phyloP scores from a whole-genome alignment of 257 asterid species.

The Solanum corneliomulleri region DNA sequence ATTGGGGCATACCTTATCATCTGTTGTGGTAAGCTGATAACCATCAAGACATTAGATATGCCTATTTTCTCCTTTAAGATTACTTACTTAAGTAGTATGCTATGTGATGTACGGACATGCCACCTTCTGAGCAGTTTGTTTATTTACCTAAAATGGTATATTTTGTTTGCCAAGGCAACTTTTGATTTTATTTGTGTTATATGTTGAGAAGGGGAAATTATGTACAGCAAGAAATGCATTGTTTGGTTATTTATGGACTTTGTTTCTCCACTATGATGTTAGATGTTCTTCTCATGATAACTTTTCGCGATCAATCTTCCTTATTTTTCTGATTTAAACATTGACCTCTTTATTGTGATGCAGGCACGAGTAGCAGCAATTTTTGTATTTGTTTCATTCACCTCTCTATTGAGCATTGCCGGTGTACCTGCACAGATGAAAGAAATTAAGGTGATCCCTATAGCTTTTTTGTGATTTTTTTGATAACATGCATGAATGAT shows the following conservation, averaged over 20 bases:
- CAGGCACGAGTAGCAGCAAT: conserved; percentile 91
- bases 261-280: background rate
- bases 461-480: background rate
- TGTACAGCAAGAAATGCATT: background rate
- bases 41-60: background rate
- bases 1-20: conserved; percentile 92
- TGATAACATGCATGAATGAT: background rate
- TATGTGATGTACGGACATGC: background rate
- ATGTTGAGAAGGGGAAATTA: background rate
- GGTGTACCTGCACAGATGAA: conserved; percentile 86
- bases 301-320: background rate
- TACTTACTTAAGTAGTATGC: background rate
- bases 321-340: background rate
- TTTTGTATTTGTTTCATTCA: conserved; percentile 69
- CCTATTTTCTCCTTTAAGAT: background rate
- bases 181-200: background rate
- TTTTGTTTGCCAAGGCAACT: background rate
- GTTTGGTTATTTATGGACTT: background rate
- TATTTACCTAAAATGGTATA: background rate
- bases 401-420: conserved; percentile 79
- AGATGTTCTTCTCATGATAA: background rate
- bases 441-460: conserved; percentile 65
- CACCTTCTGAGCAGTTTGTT: background rate
- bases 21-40: conserved; percentile 64
- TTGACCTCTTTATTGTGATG: background rate